Percentiles rank a stretch among this genome's conserved stretches.
Evolutionary conservation across 768 basidiomycete species (phyloP).

Genomic region (Tulasnella sp.): DNA sequence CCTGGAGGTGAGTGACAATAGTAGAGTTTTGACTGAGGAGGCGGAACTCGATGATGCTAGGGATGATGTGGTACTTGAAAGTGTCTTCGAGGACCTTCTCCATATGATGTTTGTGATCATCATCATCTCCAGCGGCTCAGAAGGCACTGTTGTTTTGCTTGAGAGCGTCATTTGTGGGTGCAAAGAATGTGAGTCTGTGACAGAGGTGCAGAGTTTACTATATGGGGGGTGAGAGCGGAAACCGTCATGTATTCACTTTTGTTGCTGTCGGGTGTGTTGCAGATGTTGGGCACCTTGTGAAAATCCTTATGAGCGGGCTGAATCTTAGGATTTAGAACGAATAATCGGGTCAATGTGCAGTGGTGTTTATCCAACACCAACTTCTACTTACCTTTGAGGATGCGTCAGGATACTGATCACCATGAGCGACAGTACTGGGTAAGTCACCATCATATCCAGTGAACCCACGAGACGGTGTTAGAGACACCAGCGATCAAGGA

Average conservation of each 20-base stretch:
- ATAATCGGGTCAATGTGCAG: not conserved
- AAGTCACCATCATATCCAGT: not conserved
- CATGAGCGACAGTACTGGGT: not conserved
- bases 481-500: not conserved
- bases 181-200: constrained; percentile 16
- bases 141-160: not conserved
- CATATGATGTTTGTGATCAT: not conserved
- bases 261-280: constrained; percentile 7
- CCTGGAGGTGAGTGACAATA: constrained; percentile 1
- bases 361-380: not conserved
- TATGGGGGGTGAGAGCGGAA: not conserved
- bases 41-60: not conserved
- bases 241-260: not conserved
- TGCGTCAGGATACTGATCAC: not conserved
- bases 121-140: not conserved
- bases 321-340: constrained; percentile 1
- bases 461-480: constrained; percentile 3
- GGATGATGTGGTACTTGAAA: constrained; percentile 4
- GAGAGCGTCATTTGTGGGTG: constrained; percentile 13
- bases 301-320: constrained; percentile 9
- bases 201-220: not conserved
- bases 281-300: not conserved
- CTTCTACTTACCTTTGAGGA: not conserved
- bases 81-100: constrained; percentile 6
- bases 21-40: constrained; percentile 10